Evolutionary conservation across 2,329 filamentous ascomycete genomes (phyloP).

Genomic region (Lecanosticta acicola): DNA sequence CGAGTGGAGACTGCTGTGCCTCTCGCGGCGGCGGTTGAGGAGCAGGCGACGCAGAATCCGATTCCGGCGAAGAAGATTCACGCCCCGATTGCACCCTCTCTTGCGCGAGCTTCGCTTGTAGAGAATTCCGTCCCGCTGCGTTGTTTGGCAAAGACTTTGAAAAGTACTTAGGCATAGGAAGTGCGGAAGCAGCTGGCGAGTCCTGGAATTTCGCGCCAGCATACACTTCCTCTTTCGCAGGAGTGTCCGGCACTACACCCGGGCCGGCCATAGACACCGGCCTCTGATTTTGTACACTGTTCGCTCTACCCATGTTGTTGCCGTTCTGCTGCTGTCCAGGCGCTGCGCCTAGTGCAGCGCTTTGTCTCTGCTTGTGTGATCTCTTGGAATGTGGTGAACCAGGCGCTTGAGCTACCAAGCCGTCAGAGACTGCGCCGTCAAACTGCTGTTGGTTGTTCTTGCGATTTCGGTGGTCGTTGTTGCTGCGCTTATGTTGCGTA

Average conservation of each 20-base stretch:
- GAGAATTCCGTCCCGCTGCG: constrained; percentile 46
- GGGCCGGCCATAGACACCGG: constrained; percentile 39
- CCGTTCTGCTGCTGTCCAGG: constrained; percentile 13
- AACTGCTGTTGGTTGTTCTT: constrained; percentile 16
- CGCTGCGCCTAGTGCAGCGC: constrained; percentile 11
- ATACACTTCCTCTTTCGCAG: constrained; percentile 57
- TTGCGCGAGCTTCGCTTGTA: constrained; percentile 42
- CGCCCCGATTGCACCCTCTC: constrained; percentile 37
- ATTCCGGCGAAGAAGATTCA: constrained; percentile 46
- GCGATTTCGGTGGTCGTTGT: constrained; percentile 29
- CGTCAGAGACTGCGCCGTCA: constrained; percentile 27
- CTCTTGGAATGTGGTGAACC: constrained; percentile 22
- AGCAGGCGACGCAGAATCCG: constrained; percentile 37
- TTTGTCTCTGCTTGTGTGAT: constrained; percentile 20
- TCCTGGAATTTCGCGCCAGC: constrained; percentile 93
- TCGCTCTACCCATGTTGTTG: constrained; percentile 17
- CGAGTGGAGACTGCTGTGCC: constrained; percentile 67
- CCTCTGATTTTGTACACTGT: constrained; percentile 29
- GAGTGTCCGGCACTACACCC: constrained; percentile 37
- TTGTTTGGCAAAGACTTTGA: constrained; percentile 65
- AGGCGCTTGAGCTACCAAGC: constrained; percentile 19
- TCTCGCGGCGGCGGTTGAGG: constrained; percentile 41
- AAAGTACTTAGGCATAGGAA: constrained; percentile 86
- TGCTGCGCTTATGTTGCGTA: constrained; percentile 25
- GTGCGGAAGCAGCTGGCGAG: constrained; percentile 81